These are phyloP conservation scores for Globisporangium nunn DNA, from an alignment of 352 stramenopile genomes.

Conservation along the genomic window DNA sequence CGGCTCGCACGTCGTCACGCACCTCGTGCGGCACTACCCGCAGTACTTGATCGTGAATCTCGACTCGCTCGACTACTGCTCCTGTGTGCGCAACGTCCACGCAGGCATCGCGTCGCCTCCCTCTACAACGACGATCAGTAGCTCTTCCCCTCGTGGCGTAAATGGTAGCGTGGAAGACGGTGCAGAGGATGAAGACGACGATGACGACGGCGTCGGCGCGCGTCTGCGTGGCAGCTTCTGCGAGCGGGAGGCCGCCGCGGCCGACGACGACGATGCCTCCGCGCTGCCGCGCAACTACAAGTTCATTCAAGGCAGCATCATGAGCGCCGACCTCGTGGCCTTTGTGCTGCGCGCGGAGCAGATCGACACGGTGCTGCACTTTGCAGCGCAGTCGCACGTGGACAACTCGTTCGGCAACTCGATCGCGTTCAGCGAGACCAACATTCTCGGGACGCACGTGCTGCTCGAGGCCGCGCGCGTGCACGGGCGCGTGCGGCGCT, in stretches of 20 bases:
- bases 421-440: slow-evolving; percentile 96
- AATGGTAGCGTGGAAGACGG: too few species aligned
- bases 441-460: slow-evolving; percentile 97
- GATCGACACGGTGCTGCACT: slow-evolving; percentile 98
- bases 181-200: slow-evolving; percentile 11
- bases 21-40: slow-evolving; percentile 95
- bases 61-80: slow-evolving; percentile 88
- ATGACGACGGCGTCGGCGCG: slow-evolving; percentile 29
- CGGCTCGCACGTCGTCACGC: slow-evolving; percentile 95
- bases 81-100: slow-evolving; percentile 65
- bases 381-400: slow-evolving; percentile 96
- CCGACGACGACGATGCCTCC: slow-evolving; percentile 8
- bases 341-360: slow-evolving; percentile 93
- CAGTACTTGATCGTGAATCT: slow-evolving; percentile 97
- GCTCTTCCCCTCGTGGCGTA: too few species aligned
- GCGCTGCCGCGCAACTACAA: slow-evolving; percentile 10
- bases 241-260: slow-evolving; percentile 20
- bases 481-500: slow-evolving; percentile 83
- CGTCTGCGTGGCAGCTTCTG: slow-evolving; percentile 54
- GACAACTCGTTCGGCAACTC: slow-evolving; percentile 99
- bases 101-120: slow-evolving; percentile 24
- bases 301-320: slow-evolving; percentile 96
- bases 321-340: slow-evolving; percentile 88
- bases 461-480: slow-evolving; percentile 94
- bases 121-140: too few species aligned